Percentiles rank a stretch among this genome's conserved stretches.
Evolutionary conservation across 2,329 filamentous ascomycete species (phyloP).

Genomic region (Parafenestella ontariensis): DNA sequence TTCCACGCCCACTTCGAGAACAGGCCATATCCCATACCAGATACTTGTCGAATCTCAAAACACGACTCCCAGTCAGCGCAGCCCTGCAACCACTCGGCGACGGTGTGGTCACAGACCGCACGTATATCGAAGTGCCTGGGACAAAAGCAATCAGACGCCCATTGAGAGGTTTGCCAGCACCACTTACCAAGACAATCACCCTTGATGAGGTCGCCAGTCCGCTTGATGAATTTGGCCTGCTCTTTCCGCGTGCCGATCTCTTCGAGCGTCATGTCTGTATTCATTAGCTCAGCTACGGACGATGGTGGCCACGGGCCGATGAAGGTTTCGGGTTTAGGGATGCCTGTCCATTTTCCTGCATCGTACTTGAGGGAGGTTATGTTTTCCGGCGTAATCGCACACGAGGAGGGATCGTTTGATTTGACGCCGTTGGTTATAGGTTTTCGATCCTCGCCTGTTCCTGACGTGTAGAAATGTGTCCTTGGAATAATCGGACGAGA

Average conservation of each 20-base stretch:
- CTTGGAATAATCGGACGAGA: neutral
- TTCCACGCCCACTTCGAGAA: slow-evolving; percentile 4
- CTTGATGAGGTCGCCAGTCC: neutral
- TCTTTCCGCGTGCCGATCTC: neutral
- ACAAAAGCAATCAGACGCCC: neutral
- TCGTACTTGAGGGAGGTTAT: neutral
- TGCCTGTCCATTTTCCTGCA: neutral
- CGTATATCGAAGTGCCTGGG: neutral
- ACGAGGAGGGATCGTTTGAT: neutral
- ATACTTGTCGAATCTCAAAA: slow-evolving; percentile 2
- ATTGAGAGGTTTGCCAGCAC: slow-evolving; percentile 6
- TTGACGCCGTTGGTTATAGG: neutral
- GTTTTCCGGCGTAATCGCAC: neutral
- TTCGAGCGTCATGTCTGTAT: neutral
- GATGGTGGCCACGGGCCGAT: slow-evolving; percentile 4
- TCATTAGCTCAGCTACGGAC: slow-evolving; percentile 1
- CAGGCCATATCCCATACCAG: slow-evolving; percentile 1
- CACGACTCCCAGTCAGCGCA: slow-evolving; percentile 1
- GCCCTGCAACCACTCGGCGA: slow-evolving; percentile 11
- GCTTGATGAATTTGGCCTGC: neutral
- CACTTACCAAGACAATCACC: slow-evolving; percentile 8
- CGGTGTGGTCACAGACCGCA: slow-evolving; percentile 8
- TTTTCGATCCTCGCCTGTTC: neutral
- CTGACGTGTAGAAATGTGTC: neutral
- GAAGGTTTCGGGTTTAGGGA: neutral